Base-by-base conservation (phyloP, 805 yeast species). In the Candida nonsorbophila region DNA sequence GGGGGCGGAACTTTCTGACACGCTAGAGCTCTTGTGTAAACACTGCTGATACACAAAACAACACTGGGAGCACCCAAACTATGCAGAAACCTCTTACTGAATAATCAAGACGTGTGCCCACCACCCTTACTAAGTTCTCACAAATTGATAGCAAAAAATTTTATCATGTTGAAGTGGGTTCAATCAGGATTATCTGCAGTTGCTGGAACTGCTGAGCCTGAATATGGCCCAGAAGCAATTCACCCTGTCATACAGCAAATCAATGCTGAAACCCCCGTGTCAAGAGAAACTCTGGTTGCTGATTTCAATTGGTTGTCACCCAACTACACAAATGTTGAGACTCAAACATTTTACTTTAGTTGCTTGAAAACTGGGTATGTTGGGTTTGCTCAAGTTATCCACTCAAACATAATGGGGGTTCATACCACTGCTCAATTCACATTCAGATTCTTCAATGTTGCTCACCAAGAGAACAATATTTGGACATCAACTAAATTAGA, bases 181-280 rank as follows among this genome's bases (percentile, higher is more conserved):
- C 88, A 82, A 64, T 80, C 86, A 38, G 79, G 87, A 42, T 68
- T 84, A 30, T 84, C 97, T n/a, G 92, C 94, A 5, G 92, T 87
- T 25, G 90, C 97, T 5, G 98, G 98, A 32, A 76, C 94, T 8
- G 96, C 95, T 2, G 98, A 92, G 57, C 98, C 98, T 15, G 95
- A 83, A 51, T 92, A 92, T 49, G 98, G 98, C 30, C 72, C 81
- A 22, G 95, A 82, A 28, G 94, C 94, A 22, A 84, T 92, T 42
- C 90, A 82, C 48, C 74, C 97, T n/a, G 77, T 88, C 34, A 74
- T 83, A 23, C 74, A 73, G 20, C 53, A 75, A 25, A 75, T 80
- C 25, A 30, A 31, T 5, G 48, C 45, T 12, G 63, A 61, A 23
- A 73, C 63, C 18, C 67, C 69, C 22, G 42, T 49, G 14, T 84